Conservation (phyloP, 768 basidiomycete species). For the Pleurotus giganteus region DNA sequence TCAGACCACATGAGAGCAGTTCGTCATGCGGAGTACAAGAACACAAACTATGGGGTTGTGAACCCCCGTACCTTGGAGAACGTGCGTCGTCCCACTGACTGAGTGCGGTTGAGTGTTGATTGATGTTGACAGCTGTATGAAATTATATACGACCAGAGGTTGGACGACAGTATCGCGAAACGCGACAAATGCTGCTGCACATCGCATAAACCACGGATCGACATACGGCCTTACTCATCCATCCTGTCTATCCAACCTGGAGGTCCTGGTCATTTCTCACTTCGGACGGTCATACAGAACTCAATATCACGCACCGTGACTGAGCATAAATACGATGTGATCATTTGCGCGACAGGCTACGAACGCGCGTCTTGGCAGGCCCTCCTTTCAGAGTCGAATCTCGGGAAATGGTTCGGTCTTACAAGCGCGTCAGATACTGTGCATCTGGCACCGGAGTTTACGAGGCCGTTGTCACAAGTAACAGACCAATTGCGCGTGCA, state of each 20-base stretch:
- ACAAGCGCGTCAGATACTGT: constrained; percentile 18
- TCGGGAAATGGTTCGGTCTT: constrained; percentile 37
- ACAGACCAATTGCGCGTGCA: constrained; percentile 14
- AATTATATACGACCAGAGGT: constrained; percentile 46
- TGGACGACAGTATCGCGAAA: constrained; percentile 39
- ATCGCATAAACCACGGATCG: constrained; percentile 26
- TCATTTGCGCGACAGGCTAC: constrained; percentile 56
- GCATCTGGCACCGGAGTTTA: constrained; percentile 21
- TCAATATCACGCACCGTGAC: constrained; percentile 29
- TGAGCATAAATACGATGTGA: constrained; percentile 38
- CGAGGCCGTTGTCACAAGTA: constrained; percentile 8
- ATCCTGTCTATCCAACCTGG: constrained; percentile 29
- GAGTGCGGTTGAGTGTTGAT: background rate
- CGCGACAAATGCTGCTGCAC: constrained; percentile 22
- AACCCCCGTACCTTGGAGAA: constrained; percentile 45
- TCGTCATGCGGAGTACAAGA: constrained; percentile 41
- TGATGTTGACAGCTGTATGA: constrained; percentile 40
- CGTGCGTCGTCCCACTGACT: constrained; percentile 22
- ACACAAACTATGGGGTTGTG: constrained; percentile 54
- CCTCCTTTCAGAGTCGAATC: constrained; percentile 36
- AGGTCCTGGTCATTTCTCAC: constrained; percentile 10
- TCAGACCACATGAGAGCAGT: constrained; percentile 32
- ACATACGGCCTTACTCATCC: constrained; percentile 35
- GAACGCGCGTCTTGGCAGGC: constrained; percentile 45
- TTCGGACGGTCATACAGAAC: constrained; percentile 31